Evolutionary conservation across 2,329 filamentous ascomycete species (phyloP).

Genomic region (Pseudogymnoascus sp.): DNA sequence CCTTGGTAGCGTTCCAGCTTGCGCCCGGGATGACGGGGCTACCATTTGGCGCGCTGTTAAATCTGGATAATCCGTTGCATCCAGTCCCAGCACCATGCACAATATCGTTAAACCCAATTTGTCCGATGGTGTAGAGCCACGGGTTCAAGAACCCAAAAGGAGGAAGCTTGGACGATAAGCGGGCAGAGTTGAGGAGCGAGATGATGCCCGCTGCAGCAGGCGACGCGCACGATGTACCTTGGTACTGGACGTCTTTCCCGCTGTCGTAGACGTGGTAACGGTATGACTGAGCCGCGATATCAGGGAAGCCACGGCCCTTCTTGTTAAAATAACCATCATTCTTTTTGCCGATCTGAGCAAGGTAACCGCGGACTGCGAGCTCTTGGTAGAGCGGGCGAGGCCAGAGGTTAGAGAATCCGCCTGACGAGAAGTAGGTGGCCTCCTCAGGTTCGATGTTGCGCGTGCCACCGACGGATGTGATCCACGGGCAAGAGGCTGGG

Average conservation of each 20-base stretch:
- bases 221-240: conserved; percentile 46
- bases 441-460: conserved; percentile 41
- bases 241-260: conserved; percentile 16
- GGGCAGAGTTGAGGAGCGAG: conserved; percentile 50
- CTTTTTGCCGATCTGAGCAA: conserved; percentile 28
- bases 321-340: conserved; percentile 33
- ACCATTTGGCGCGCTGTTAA: conserved; percentile 16
- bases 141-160: conserved; percentile 53
- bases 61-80: conserved; percentile 22
- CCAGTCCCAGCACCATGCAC: conserved; percentile 29
- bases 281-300: conserved; percentile 29
- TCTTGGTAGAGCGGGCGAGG: conserved; percentile 38
- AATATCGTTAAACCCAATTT: conserved; percentile 41
- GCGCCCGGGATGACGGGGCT: conserved; percentile 26
- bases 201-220: conserved; percentile 52
- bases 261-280: conserved; percentile 18
- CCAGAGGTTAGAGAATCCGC: conserved; percentile 46
- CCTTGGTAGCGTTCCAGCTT: conserved; percentile 34
- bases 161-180: conserved; percentile 19
- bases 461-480: conserved; percentile 60
- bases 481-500: conserved; percentile 57
- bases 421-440: conserved; percentile 34
- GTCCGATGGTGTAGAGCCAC: conserved; percentile 46
- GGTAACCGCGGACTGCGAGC: conserved; percentile 35
- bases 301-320: conserved; percentile 44